Conservation (phyloP, 805 yeast genomes). For the Lipomyces spencermartinsiae region DNA sequence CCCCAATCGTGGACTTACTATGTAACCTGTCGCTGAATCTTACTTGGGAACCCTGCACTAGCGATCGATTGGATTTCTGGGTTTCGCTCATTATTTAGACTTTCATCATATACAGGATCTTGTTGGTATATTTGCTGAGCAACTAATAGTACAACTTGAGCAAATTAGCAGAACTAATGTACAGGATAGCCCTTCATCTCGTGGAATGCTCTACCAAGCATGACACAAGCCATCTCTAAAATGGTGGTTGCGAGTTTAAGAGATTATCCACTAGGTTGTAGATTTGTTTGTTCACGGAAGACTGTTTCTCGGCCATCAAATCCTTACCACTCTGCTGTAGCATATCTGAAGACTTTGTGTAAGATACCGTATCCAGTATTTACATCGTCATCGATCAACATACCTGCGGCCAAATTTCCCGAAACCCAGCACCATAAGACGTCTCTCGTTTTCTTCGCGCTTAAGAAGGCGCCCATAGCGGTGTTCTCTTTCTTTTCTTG, state of each 20-base stretch:
- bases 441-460: constrained; percentile 28
- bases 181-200: background rate
- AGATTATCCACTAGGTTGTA: constrained; percentile 13
- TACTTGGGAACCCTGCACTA: too few relatives aligned
- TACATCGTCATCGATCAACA: background rate
- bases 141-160: background rate
- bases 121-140: background rate
- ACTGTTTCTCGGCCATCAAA: constrained; percentile 26
- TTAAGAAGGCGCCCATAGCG: constrained; percentile 25
- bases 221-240: background rate
- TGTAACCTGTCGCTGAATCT: too few relatives aligned
- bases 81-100: background rate
- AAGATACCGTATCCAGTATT: background rate
- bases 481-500: constrained; percentile 15
- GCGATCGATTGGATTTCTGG: too few relatives aligned
- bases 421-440: constrained; percentile 36
- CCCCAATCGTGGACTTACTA: too few relatives aligned
- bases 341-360: constrained; percentile 6
- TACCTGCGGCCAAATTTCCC: constrained; percentile 20
- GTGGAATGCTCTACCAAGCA: background rate
- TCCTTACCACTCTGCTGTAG: constrained; percentile 23
- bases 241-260: background rate
- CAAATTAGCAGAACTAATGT: background rate
- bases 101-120: background rate
- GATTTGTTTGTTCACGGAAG: constrained; percentile 14